phyloP scores from a whole-genome alignment of 352 stramenopile genomes.

The Phytophthora melonis region DNA sequence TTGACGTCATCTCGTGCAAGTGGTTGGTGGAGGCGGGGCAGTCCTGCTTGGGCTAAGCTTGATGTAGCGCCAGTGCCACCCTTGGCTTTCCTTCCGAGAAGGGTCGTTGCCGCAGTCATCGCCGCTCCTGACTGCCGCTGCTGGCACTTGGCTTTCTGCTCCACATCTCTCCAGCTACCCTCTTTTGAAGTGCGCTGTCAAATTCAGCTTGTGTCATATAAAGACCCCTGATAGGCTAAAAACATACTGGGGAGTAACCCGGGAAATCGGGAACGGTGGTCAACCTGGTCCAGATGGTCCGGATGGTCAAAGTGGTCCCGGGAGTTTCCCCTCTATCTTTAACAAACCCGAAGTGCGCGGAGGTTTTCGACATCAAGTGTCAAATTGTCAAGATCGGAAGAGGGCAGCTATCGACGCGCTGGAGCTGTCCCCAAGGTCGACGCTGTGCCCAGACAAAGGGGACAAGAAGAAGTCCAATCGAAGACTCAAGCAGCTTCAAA shows the following conservation, averaged over 20 bases:
- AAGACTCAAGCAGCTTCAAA: neutral
- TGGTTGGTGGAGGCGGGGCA: too few species aligned
- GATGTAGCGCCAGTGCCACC: too few species aligned
- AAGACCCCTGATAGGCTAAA: neutral
- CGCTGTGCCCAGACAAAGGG: conserved; percentile 7
- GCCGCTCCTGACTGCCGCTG: too few species aligned
- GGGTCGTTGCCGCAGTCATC: too few species aligned
- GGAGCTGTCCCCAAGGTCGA: conserved; percentile 14
- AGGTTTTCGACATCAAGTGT: conserved; percentile 1
- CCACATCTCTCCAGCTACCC: too few species aligned
- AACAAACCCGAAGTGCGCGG: neutral
- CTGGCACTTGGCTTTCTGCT: too few species aligned
- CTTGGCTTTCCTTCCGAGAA: too few species aligned
- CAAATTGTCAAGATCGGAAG: conserved; percentile 30
- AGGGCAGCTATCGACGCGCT: conserved; percentile 8
- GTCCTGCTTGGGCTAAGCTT: too few species aligned
- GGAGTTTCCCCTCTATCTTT: neutral
- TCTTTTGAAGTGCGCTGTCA: neutral
- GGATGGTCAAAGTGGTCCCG: neutral
- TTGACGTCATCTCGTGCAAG: too few species aligned
- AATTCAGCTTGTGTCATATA: neutral
- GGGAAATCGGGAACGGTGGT: neutral
- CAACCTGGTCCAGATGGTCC: neutral
- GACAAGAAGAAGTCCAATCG: conserved; percentile 48
- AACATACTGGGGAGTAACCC: neutral